A percentile compares a stretch with the other conserved stretches of the same genome.
Conservation (phyloP, 768 basidiomycete genomes). For the Amanita exitialis region DNA sequence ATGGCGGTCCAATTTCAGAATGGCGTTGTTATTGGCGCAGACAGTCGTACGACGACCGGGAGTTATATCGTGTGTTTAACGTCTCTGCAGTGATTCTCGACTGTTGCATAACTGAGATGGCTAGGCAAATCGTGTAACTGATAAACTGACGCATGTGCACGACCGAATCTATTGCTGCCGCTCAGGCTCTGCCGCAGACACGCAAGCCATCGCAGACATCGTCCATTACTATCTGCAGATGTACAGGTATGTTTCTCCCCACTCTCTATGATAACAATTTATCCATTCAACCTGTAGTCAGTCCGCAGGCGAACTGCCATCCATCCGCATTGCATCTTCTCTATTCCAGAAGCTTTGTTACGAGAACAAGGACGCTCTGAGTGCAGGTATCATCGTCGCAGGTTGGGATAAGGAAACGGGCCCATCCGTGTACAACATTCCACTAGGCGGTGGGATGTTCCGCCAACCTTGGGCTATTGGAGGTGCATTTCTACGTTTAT, state of each 20-base stretch:
- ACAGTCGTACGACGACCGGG: constrained; percentile 94
- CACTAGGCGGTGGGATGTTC: constrained; percentile 94
- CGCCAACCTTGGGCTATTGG: constrained; percentile 98
- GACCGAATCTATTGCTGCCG: constrained; percentile 99
- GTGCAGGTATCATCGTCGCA: constrained; percentile 94
- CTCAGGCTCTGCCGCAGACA: constrained; percentile 96
- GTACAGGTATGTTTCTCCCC: constrained; percentile 40
- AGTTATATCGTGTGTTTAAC: constrained; percentile 74
- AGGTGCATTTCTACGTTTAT: constrained; percentile 32
- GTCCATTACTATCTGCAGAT: constrained; percentile 80
- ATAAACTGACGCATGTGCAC: constrained; percentile 94
- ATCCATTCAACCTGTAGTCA: constrained; percentile 27
- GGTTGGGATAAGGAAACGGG: constrained; percentile 94
- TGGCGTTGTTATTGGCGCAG: constrained; percentile 95
- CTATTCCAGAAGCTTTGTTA: constrained; percentile 87
- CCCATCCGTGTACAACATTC: constrained; percentile 93
- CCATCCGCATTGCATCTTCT: constrained; percentile 75
- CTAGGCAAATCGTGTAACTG: constrained; percentile 95
- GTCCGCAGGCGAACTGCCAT: constrained; percentile 51
- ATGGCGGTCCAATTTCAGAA: constrained; percentile 97
- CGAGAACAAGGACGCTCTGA: constrained; percentile 81
- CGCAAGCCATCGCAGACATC: constrained; percentile 90
- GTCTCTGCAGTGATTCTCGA: not conserved
- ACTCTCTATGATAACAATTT: constrained; percentile 3
- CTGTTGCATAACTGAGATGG: constrained; percentile 4